Evolutionary conservation across 2,329 filamentous ascomycete genomes (phyloP), one percentile per base, ranked within the genome.

Genomic region (Cytospora piceae): DNA sequence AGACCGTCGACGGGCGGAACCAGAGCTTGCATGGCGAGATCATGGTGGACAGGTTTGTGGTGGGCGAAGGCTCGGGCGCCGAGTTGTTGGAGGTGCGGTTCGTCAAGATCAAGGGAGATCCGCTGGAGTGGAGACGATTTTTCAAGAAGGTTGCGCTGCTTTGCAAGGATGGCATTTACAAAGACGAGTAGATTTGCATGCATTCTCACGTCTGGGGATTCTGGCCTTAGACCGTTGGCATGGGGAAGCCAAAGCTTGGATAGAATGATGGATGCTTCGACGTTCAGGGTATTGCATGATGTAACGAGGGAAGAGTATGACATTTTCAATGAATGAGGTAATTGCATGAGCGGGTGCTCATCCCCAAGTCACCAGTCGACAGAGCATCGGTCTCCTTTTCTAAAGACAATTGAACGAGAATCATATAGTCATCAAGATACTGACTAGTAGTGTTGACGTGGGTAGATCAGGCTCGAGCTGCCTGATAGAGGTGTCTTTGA

Each of bases 131-230:
- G 95, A 87, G 95, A 67, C 83, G 95, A 39, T 93, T 99, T 75
- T 99, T 99, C 83, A 99, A 99, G 80, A 94, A 93, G 77, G 86
- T 97, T n/a, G 92, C 92, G 34, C 83, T 96, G 69, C 82, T 94
- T 67, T 96, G 94, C 79, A 92, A 92, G 74, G 93, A 97, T 74
- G 93, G 88, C 11, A 89, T 98, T 54, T 91, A 88, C 75, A 84
- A 83, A 70, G 86, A 85, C 56, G 80, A 85, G 66, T 68, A 58
- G 58, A 34, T 58, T 52, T 52, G 32, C n/a, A 63, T 57, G 56
- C 42, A 14, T 51, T 5, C 15, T 24, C 7, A 57, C 53, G 32
- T 56, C 6, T 2, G 55, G 11, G 56, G 34, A 37, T 32, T 34
- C 31, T 52, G 55, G 53, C 29, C 57, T 57, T 39, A 52, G 42